phyloP scores from a whole-genome alignment of 768 basidiomycete genomes.

The Boletellus sp. region DNA sequence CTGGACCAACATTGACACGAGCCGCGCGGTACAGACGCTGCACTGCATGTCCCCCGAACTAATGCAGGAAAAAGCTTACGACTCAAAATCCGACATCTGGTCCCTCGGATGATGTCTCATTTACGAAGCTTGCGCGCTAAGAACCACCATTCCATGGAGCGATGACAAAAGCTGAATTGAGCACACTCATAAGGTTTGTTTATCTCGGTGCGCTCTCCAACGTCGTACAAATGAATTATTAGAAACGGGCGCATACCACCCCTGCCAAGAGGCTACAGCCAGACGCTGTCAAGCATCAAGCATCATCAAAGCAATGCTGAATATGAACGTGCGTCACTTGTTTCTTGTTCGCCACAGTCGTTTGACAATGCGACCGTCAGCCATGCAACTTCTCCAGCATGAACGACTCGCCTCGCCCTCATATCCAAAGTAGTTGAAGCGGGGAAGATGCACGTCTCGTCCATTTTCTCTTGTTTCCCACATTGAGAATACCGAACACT shows the following conservation, averaged over 20 bases:
- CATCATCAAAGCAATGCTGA: conserved; percentile 87
- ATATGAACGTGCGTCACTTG: conserved; percentile 61
- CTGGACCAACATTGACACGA: neutral
- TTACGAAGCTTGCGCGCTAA: conserved; percentile 91
- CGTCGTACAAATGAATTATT: neutral
- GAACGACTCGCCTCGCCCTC: conserved; percentile 70
- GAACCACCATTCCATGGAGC: conserved; percentile 93
- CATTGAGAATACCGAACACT: neutral
- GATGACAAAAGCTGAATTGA: conserved; percentile 83
- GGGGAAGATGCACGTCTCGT: conserved; percentile 61
- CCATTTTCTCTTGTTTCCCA: neutral
- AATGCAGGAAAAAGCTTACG: conserved; percentile 96
- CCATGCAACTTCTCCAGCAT: conserved; percentile 74
- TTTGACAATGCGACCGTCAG: conserved; percentile 68
- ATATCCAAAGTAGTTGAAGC: conserved; percentile 71
- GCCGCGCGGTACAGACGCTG: conserved; percentile 75
- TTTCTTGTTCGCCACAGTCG: conserved; percentile 26
- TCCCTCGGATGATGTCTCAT: conserved; percentile 95
- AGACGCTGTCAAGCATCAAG: conserved; percentile 57
- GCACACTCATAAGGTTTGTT: conserved; percentile 72
- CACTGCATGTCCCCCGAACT: conserved; percentile 97
- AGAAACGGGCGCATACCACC: conserved; percentile 91
- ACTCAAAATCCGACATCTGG: conserved; percentile 99
- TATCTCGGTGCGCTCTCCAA: neutral
- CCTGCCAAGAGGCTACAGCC: conserved; percentile 79